phyloP scores from a whole-genome alignment of 139 green algal genomes.

The Coelastrella sp. region DNA sequence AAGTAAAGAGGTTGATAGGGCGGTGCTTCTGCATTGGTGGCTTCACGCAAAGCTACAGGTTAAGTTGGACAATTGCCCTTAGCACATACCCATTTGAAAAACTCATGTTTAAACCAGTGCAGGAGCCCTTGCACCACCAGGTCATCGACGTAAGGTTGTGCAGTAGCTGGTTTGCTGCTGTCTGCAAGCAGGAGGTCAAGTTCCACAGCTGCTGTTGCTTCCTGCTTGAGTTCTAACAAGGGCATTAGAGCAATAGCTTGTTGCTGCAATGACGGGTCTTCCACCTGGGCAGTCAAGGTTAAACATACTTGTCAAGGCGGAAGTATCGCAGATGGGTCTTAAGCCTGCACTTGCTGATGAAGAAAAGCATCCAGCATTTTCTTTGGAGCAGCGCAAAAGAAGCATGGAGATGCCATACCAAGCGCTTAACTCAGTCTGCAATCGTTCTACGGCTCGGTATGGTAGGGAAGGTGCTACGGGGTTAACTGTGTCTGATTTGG shows the following conservation, averaged over 20 bases:
- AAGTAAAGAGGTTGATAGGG: background rate
- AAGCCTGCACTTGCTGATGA: no score
- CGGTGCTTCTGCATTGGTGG: background rate
- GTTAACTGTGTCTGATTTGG: no score
- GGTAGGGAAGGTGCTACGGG: no score
- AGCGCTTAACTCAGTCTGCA: no score
- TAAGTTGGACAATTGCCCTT: background rate
- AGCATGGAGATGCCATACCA: no score
- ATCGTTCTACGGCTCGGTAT: no score
- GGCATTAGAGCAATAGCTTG: conserved; percentile 64
- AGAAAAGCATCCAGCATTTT: no score
- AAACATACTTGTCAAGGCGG: no score
- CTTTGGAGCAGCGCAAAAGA: no score
- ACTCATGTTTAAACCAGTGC: conserved; percentile 81
- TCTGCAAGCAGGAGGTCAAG: conserved; percentile 42
- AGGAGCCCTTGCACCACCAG: conserved; percentile 59
- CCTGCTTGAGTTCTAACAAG: conserved; percentile 49
- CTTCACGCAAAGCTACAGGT: background rate
- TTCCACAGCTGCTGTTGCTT: conserved; percentile 33
- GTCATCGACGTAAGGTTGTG: conserved; percentile 53
- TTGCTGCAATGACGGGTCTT: background rate
- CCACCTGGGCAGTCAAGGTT: no score
- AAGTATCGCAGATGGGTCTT: no score
- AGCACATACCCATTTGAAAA: conserved; percentile 78
- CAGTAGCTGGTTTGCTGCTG: background rate